Percentiles rank a stretch among this genome's conserved stretches.
Evolutionary conservation across 140 eudicot species (phyloP).

Genomic region (Erigeron philadelphicus): DNA sequence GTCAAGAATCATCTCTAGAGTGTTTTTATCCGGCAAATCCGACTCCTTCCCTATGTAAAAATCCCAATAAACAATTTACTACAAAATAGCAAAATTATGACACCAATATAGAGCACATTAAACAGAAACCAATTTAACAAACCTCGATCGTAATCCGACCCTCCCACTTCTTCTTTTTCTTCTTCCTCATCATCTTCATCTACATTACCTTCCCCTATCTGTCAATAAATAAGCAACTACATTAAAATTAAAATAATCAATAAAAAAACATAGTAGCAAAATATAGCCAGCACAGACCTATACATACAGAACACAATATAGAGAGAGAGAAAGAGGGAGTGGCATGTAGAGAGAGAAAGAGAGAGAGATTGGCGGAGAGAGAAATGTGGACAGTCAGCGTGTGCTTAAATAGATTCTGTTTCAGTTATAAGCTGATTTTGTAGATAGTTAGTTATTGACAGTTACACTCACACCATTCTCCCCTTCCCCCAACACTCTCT

Average conservation of each 20-base stretch:
- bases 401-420: constrained; percentile 59
- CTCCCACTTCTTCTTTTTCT: constrained; percentile 32
- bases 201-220: constrained; percentile 44
- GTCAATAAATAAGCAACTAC: constrained; percentile 29
- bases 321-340: constrained; percentile 13
- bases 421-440: constrained; percentile 8
- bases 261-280: not conserved
- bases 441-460: constrained; percentile 66
- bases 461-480: constrained; percentile 25
- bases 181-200: constrained; percentile 33
- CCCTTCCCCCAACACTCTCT: no score
- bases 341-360: constrained; percentile 37
- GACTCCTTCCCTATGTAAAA: constrained; percentile 38
- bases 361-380: constrained; percentile 44
- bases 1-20: constrained; percentile 68
- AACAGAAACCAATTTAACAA: constrained; percentile 16
- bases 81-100: constrained; percentile 5
- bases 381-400: constrained; percentile 36
- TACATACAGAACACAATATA: constrained; percentile 10
- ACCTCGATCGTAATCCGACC: constrained; percentile 59
- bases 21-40: constrained; percentile 61
- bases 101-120: not conserved
- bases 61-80: constrained; percentile 18
- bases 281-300: constrained; percentile 23
- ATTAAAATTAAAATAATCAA: not conserved